A percentile compares a stretch with the other conserved stretches of the same genome.
phyloP scores from a whole-genome alignment of 176 grass and related monocot species.

The Musa itinerans region DNA sequence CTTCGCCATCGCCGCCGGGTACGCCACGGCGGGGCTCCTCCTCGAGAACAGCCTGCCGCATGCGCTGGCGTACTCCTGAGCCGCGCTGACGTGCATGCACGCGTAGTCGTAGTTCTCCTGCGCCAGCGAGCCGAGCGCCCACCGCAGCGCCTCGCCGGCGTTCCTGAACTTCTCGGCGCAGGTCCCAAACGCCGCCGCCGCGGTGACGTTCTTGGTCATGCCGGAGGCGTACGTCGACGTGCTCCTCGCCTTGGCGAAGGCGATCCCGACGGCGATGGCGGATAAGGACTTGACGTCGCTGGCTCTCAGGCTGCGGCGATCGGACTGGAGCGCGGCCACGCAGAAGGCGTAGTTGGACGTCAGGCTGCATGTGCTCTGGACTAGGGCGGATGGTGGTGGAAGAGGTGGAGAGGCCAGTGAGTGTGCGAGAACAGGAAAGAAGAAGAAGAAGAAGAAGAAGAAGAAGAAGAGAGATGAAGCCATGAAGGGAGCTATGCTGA shows the following conservation, averaged over 20 bases:
- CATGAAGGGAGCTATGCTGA: background rate
- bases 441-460: slow-evolving; percentile 5
- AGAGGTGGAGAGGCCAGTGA: background rate
- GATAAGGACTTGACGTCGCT: slow-evolving; percentile 2
- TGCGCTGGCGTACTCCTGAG: slow-evolving; percentile 2
- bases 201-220: background rate
- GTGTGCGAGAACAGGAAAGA: background rate
- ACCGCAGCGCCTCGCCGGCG: slow-evolving; percentile 12
- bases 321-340: slow-evolving; percentile 8
- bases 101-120: slow-evolving; percentile 19
- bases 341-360: slow-evolving; percentile 12
- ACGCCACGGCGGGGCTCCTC: background rate
- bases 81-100: slow-evolving; percentile 6
- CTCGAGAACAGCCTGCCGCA: background rate
- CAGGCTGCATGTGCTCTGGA: slow-evolving; percentile 5
- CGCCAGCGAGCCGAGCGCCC: background rate
- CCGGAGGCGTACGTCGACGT: background rate
- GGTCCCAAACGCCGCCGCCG: background rate
- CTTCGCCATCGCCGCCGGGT: background rate
- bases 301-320: slow-evolving; percentile 9
- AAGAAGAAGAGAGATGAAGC: background rate
- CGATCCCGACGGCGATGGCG: background rate
- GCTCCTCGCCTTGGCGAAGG: background rate
- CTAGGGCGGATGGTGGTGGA: background rate
- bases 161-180: slow-evolving; percentile 15